Conservation (phyloP, 129 eudicot species). For the Flaveria bidentis region DNA sequence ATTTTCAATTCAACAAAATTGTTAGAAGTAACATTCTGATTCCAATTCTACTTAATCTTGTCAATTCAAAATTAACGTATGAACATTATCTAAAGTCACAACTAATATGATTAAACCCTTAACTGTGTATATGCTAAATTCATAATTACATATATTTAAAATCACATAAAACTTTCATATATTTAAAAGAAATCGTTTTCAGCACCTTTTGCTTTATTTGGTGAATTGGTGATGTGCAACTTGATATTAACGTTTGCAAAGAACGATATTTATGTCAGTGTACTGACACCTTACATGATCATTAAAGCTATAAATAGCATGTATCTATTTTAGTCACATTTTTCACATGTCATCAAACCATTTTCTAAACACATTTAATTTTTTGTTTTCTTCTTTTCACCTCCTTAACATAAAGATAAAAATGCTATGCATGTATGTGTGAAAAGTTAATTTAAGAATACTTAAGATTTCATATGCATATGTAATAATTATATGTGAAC, state of each 20-base stretch:
- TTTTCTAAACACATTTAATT: conserved; percentile 23
- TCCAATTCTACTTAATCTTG: no score
- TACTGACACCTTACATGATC: conserved; percentile 23
- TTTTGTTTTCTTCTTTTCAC: background rate
- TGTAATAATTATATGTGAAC: background rate
- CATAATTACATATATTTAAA: background rate
- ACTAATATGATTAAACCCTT: no score
- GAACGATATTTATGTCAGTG: background rate
- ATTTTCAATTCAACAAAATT: no score
- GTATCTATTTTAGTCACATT: conserved; percentile 4
- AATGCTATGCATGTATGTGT: background rate
- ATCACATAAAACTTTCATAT: background rate
- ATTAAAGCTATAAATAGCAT: conserved; percentile 24
- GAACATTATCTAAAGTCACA: no score
- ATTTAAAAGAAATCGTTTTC: background rate
- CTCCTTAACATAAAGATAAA: background rate
- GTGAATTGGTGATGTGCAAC: background rate
- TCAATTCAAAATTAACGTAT: no score
- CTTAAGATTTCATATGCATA: background rate
- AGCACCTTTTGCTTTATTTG: conserved; percentile 2
- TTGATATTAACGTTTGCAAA: conserved; percentile 9
- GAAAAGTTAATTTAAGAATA: background rate
- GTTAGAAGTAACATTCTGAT: no score
- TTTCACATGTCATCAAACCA: conserved; percentile 4
- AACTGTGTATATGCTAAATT: no score